Evolutionary conservation across 257 asterid genomes (phyloP).

Genomic region (Parsonsia alboflavescens): DNA sequence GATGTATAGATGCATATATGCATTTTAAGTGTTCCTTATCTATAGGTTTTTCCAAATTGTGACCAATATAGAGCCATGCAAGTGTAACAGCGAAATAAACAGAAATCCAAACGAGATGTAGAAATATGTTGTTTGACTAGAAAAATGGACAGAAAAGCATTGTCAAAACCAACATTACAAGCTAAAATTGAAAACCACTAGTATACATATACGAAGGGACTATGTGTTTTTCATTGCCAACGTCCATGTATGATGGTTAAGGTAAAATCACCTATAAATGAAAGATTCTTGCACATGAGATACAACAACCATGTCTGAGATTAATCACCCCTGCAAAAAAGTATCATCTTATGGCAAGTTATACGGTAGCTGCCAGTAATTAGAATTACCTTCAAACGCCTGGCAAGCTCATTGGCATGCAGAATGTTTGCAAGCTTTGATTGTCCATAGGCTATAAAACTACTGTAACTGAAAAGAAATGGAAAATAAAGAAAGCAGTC

Average conservation of each 20-base stretch:
- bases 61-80: too few species aligned
- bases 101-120: too few species aligned
- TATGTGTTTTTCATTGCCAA: too few species aligned
- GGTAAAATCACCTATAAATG: too few species aligned
- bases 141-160: too few species aligned
- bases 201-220: too few species aligned
- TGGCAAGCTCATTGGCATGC: constrained; percentile 63
- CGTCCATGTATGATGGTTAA: too few species aligned
- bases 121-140: too few species aligned
- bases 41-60: background rate
- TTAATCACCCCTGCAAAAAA: background rate
- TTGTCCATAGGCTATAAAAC: constrained; percentile 54
- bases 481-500: background rate
- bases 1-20: background rate
- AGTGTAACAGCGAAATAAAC: background rate
- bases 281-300: background rate
- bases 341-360: background rate
- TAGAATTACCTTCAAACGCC: constrained; percentile 43
- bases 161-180: too few species aligned
- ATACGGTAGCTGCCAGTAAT: background rate
- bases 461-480: constrained; percentile 35
- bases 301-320: background rate
- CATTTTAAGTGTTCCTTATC: background rate
- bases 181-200: too few species aligned
- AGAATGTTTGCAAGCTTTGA: constrained; percentile 69